A percentile compares a stretch with the other conserved stretches of the same genome.
phyloP scores from a whole-genome alignment of 805 yeast genomes.

The Sugiyamaella mastotermitis region DNA sequence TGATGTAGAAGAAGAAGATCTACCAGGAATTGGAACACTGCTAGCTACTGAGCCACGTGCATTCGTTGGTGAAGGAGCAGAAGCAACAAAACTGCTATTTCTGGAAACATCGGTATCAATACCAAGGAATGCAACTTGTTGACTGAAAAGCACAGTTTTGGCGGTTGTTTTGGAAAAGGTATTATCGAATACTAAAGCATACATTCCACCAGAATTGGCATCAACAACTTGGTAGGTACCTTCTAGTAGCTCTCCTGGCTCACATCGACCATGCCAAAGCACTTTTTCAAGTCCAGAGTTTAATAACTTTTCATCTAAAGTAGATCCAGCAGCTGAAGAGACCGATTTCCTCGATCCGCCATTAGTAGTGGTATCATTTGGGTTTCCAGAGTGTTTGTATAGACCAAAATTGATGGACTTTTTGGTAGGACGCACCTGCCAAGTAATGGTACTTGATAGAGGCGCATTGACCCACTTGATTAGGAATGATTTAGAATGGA shows the following conservation, averaged over 20 bases:
- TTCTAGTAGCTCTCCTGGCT: constrained; percentile 54
- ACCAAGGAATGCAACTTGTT: constrained; percentile 27
- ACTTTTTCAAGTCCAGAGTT: constrained; percentile 47
- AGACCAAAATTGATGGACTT: constrained; percentile 44
- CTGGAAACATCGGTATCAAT: too few species aligned
- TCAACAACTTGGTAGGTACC: constrained; percentile 54
- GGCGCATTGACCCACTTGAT: constrained; percentile 87
- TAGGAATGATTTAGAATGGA: constrained; percentile 81
- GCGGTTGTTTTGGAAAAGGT: constrained; percentile 81
- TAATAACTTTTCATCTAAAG: constrained; percentile 45
- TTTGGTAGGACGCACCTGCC: constrained; percentile 78
- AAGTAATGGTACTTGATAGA: constrained; percentile 56
- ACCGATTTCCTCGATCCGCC: constrained; percentile 9
- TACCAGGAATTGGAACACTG: too few species aligned
- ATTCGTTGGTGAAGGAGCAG: too few species aligned
- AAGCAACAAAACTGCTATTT: too few species aligned
- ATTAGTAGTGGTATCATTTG: not conserved
- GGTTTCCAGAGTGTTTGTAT: constrained; percentile 17
- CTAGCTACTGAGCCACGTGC: too few species aligned
- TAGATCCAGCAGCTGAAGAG: constrained; percentile 5
- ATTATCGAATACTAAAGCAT: constrained; percentile 88
- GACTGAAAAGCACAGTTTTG: constrained; percentile 70
- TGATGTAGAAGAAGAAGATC: too few species aligned
- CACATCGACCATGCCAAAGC: constrained; percentile 50
- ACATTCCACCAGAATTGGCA: constrained; percentile 53